phyloP scores from a whole-genome alignment of 2,329 filamentous ascomycete species.

The Chaetomium sp. region DNA sequence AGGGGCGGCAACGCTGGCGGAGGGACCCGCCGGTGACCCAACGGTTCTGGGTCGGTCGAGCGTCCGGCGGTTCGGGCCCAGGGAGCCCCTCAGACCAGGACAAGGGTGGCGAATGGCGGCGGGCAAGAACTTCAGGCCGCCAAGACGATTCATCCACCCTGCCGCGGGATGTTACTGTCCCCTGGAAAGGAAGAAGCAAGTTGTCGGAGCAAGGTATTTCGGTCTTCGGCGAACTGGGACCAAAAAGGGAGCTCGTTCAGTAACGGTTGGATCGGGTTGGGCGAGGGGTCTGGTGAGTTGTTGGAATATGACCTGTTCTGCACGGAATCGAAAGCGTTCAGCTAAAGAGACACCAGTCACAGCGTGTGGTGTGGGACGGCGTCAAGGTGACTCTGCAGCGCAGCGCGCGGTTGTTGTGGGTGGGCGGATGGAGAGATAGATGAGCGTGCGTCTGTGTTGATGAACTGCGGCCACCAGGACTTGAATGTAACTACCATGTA shows the following conservation, averaged over 20 bases:
- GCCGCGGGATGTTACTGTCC: constrained; percentile 10
- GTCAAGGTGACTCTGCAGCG: no score
- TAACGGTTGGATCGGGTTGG: no score
- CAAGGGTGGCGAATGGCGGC: constrained; percentile 17
- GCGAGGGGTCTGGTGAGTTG: background rate
- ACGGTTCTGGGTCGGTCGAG: constrained; percentile 1
- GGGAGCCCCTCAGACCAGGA: constrained; percentile 3
- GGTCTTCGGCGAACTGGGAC: constrained; percentile 5
- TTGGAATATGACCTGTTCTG: background rate
- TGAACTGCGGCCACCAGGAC: no score
- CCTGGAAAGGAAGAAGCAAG: background rate
- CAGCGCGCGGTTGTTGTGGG: no score
- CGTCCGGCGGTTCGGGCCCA: constrained; percentile 2
- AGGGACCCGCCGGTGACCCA: constrained; percentile 7
- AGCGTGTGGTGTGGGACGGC: no score
- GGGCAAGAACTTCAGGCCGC: constrained; percentile 8
- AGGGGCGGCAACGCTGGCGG: constrained; percentile 11
- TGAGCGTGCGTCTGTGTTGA: no score
- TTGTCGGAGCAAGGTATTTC: background rate
- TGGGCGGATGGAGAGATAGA: no score
- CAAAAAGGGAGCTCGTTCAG: no score
- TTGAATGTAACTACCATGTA: no score
- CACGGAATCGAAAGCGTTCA: no score
- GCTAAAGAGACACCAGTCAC: no score
- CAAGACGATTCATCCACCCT: constrained; percentile 13